phyloP scores from a whole-genome alignment of 768 basidiomycete genomes.

The Scleroderma bovista region DNA sequence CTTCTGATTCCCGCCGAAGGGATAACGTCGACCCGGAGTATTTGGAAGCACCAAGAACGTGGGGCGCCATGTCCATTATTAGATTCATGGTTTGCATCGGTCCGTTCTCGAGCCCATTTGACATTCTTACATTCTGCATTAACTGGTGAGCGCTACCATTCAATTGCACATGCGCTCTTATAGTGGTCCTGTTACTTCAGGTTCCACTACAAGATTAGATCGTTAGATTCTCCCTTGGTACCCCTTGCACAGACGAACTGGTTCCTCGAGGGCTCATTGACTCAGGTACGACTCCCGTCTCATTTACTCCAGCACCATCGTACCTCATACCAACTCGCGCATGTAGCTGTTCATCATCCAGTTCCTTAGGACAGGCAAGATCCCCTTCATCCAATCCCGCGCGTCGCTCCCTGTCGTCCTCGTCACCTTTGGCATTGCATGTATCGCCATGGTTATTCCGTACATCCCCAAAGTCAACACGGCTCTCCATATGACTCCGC shows the following conservation, averaged over 20 bases:
- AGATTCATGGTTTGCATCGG: slow-evolving; percentile 33
- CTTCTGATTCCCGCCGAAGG: slow-evolving; percentile 14
- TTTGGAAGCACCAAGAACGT: slow-evolving; percentile 25
- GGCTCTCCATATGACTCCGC: slow-evolving; percentile 23
- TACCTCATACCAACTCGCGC: slow-evolving; percentile 1
- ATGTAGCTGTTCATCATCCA: slow-evolving; percentile 28
- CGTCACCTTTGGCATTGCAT: slow-evolving; percentile 28
- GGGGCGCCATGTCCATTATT: slow-evolving; percentile 30
- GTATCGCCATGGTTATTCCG: slow-evolving; percentile 28
- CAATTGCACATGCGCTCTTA: background rate
- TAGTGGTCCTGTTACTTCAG: slow-evolving; percentile 3
- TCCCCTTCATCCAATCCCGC: slow-evolving; percentile 28
- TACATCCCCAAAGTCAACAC: slow-evolving; percentile 28
- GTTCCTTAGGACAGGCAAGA: slow-evolving; percentile 26
- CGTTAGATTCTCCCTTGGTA: slow-evolving; percentile 22
- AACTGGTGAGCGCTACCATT: slow-evolving; percentile 22
- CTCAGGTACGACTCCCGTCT: slow-evolving; percentile 22
- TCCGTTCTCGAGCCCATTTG: slow-evolving; percentile 33
- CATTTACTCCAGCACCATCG: background rate
- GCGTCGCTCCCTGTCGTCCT: slow-evolving; percentile 22
- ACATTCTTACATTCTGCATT: slow-evolving; percentile 26
- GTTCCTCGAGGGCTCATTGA: slow-evolving; percentile 33
- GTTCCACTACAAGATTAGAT: slow-evolving; percentile 29
- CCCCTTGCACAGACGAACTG: slow-evolving; percentile 31
- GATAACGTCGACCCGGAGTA: slow-evolving; percentile 35